Evolutionary conservation across 441 rosid species (phyloP).

Genomic region (Theobroma grandiflorum): DNA sequence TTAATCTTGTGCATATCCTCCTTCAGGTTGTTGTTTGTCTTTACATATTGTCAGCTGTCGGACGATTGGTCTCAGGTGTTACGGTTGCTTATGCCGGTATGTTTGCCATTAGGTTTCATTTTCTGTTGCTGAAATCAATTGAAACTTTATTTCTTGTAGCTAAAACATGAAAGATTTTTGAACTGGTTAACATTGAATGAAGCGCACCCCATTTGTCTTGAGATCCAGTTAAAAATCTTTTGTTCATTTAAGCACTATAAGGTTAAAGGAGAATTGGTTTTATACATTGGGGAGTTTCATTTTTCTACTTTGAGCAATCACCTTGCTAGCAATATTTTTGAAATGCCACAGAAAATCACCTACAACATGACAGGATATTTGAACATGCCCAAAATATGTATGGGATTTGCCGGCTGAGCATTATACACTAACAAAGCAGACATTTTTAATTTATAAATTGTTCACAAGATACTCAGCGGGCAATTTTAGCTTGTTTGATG

Average conservation of each 20-base stretch:
- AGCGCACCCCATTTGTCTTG: neutral
- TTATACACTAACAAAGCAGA: neutral
- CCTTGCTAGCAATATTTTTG: neutral
- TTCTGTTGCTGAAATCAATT: slow-evolving; percentile 4
- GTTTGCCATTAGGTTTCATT: slow-evolving; percentile 24
- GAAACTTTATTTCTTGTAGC: slow-evolving; percentile 2
- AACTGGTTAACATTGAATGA: slow-evolving; percentile 13
- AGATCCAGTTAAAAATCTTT: slow-evolving; percentile 6
- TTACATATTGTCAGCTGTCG: slow-evolving; percentile 72
- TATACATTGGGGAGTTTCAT: neutral
- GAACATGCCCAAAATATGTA: neutral
- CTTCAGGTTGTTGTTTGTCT: slow-evolving; percentile 84
- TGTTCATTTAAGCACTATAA: neutral
- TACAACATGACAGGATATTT: neutral
- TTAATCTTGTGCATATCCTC: slow-evolving; percentile 19
- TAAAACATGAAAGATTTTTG: slow-evolving; percentile 17
- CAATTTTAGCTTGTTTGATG: neutral
- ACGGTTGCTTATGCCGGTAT: slow-evolving; percentile 93
- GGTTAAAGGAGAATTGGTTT: neutral
- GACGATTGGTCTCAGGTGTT: slow-evolving; percentile 83
- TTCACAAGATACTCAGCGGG: neutral
- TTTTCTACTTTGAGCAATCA: neutral
- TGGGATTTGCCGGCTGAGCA: neutral
- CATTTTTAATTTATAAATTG: neutral
- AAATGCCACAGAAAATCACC: neutral